A percentile compares a stretch with the other conserved stretches of the same genome.
These are phyloP conservation scores for Blastocystis sp. DNA, from an alignment of 352 stramenopile genomes.

Conservation along the genomic window DNA sequence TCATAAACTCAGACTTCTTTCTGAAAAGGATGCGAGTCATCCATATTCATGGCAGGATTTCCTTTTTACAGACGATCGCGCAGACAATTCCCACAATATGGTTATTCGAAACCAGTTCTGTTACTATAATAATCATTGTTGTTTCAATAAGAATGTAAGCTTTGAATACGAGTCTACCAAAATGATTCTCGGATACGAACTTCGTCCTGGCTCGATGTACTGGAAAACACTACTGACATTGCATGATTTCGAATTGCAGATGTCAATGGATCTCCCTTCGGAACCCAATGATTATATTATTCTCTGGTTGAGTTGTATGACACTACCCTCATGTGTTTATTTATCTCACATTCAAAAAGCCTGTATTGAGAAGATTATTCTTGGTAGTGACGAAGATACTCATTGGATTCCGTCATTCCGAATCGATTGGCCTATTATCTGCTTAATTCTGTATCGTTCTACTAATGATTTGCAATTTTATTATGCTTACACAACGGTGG, in stretches of 20 bases:
- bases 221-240: background rate
- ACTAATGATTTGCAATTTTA: background rate
- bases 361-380: background rate
- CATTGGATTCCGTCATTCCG: background rate
- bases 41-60: background rate
- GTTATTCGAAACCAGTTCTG: background rate
- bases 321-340: background rate
- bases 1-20: background rate
- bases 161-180: background rate
- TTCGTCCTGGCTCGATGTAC: background rate
- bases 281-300: background rate
- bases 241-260: background rate
- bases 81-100: background rate
- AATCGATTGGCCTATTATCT: background rate
- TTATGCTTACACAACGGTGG: background rate
- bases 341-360: background rate
- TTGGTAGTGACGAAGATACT: background rate
- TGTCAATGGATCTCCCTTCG: background rate
- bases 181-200: background rate
- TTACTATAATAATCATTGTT: background rate
- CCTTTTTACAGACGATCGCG: background rate
- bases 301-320: background rate
- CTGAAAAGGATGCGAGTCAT: background rate
- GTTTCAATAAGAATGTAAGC: slow-evolving; percentile 26
- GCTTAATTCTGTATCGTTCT: background rate